Percentiles rank a stretch among this genome's conserved stretches.
These are phyloP conservation scores for Lithohypha guttulata DNA, from an alignment of 2,329 filamentous ascomycete species.

Conservation along the genomic window DNA sequence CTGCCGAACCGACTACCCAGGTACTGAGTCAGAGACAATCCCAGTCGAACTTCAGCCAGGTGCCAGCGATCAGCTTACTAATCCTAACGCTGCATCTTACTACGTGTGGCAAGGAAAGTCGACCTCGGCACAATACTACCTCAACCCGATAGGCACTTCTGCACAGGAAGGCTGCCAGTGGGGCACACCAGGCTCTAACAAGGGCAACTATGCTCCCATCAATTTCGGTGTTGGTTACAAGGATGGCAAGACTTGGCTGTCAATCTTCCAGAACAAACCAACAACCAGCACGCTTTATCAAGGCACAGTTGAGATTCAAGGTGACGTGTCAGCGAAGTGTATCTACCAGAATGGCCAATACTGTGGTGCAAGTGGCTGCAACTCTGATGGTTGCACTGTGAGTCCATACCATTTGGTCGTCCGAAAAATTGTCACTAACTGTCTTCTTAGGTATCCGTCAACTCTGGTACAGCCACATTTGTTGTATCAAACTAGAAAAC, in stretches of 20 bases:
- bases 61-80: constrained; percentile 54
- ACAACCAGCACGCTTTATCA: constrained; percentile 60
- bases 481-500: constrained; percentile 28
- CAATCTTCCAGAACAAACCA: constrained; percentile 73
- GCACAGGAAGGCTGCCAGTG: constrained; percentile 65
- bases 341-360: constrained; percentile 56
- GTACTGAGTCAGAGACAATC: constrained; percentile 75
- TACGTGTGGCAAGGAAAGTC: constrained; percentile 63
- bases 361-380: constrained; percentile 40
- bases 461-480: constrained; percentile 40
- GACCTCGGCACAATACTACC: constrained; percentile 92
- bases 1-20: constrained; percentile 92
- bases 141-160: constrained; percentile 68
- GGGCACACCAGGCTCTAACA: constrained; percentile 48
- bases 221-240: constrained; percentile 68
- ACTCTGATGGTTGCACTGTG: constrained; percentile 67
- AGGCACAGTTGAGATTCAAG: constrained; percentile 68
- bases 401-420: constrained; percentile 32
- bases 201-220: constrained; percentile 77
- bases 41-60: constrained; percentile 57
- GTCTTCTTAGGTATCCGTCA: constrained; percentile 35
- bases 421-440: constrained; percentile 8
- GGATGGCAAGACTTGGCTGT: constrained; percentile 62
- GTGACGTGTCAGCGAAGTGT: constrained; percentile 54
- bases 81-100: constrained; percentile 60